Base-by-base conservation (phyloP, 108 stramenopile species). In the Mediolabrus comicus region DNA sequence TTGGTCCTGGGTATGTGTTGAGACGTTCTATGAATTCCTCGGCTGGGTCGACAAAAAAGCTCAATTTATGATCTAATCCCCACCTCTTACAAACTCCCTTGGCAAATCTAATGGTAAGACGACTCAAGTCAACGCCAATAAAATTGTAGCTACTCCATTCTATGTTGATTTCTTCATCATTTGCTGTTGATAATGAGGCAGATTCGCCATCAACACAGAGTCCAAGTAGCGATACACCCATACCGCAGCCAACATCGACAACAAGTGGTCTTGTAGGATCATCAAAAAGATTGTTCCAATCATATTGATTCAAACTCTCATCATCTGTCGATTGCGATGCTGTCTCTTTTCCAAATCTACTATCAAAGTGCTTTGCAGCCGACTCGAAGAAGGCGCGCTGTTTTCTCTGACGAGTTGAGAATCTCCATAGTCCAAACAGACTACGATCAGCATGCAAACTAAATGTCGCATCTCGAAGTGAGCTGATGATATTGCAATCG, bases 51-150 rank as follows among this genome's bases (percentile, higher is more conserved):
- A 84, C 74, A n/a, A 82, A 70, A 33, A 84, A 92, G 2, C 62
- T 70, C 41, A 87, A 41, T 14, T 33, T 32, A 16, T 62, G 53
- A 7, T 31, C 29, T 9, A 90, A 25, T 24, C 67, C 67, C 87
- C 87, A 86, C 6, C 92, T 72, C 3, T 65, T 8, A 7, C 84
- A 77, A 19, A 92, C 63, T 17, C 84, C 83, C 13, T 58, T 35
- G 1, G 75, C 84, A 65, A 83, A 92, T 26, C 84, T 71, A 53
- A 88, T 84, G n/a, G 72, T 72, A 25, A 86, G 36, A 13, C 69
- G 65, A 59, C 81, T 87, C 51, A 90, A 69, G 74, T 92, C 92
- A 26, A 79, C 77, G 16, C 92, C 92, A 33, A 90, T 38, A 70
- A 84, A 92, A 61, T 92, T 92, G 72, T 79, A 87, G 25, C 66